Conservation (phyloP, 306 rosid genomes). For the Mimosa bimucronata region DNA sequence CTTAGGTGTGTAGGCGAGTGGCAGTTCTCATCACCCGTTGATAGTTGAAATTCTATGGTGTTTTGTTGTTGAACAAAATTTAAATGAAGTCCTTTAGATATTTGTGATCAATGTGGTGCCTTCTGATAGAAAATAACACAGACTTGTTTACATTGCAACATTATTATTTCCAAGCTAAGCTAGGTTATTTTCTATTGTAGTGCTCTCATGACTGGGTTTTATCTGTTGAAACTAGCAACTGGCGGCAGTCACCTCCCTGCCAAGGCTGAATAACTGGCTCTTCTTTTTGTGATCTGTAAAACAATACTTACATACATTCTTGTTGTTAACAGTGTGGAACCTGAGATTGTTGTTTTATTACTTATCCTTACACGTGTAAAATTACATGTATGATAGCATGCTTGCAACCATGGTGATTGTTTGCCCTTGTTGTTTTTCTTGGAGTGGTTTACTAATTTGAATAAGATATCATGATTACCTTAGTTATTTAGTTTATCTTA, state of each 20-base stretch:
- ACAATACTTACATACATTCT: background rate
- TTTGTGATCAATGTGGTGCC: background rate
- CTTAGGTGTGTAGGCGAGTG: background rate
- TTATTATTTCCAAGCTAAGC: background rate
- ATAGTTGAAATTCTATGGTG: background rate
- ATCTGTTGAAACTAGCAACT: constrained; percentile 59
- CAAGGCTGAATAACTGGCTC: constrained; percentile 40
- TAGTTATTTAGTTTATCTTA: no score
- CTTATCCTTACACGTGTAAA: background rate
- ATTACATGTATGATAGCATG: no score
- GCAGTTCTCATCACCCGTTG: no score
- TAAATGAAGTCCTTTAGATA: background rate
- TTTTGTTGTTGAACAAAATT: background rate
- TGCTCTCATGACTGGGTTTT: constrained; percentile 62
- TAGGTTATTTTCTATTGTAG: constrained; percentile 39
- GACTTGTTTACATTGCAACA: background rate
- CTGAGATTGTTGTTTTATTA: background rate
- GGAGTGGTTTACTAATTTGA: no score
- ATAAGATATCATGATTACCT: no score
- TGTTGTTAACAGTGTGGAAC: background rate
- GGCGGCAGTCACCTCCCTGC: constrained; percentile 67
- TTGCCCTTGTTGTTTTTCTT: no score
- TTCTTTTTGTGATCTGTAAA: background rate
- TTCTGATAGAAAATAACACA: background rate
- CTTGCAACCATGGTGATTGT: background rate